phyloP scores from a whole-genome alignment of 768 basidiomycete species.

The Pluteus cervinus region DNA sequence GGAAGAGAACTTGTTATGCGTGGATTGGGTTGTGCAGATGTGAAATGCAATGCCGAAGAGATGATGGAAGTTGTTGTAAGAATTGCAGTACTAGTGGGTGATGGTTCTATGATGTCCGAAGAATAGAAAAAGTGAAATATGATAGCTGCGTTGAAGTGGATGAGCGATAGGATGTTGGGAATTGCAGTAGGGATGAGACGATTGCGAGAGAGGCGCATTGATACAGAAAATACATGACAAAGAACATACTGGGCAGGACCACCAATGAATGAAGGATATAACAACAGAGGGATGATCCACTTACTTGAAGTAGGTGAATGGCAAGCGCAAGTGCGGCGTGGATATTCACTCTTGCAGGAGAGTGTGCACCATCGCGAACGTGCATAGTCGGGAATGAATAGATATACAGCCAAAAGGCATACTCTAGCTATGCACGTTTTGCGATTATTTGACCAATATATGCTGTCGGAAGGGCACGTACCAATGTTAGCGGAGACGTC shows the following conservation, averaged over 20 bases:
- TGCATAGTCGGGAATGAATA: constrained; percentile 66
- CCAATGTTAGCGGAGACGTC: constrained; percentile 66
- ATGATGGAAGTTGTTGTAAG: constrained; percentile 9
- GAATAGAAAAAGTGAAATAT: constrained; percentile 26
- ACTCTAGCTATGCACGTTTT: constrained; percentile 51
- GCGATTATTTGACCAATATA: constrained; percentile 3
- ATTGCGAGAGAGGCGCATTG: constrained; percentile 55
- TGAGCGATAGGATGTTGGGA: constrained; percentile 50
- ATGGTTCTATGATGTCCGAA: constrained; percentile 6
- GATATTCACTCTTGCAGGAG: constrained; percentile 62
- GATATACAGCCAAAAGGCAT: constrained; percentile 69
- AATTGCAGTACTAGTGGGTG: constrained; percentile 11
- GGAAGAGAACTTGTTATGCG: neutral
- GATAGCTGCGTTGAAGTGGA: constrained; percentile 64
- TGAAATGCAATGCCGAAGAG: neutral
- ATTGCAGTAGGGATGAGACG: constrained; percentile 68
- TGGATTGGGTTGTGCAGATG: neutral
- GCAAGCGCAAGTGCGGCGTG: constrained; percentile 70
- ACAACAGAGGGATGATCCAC: constrained; percentile 9
- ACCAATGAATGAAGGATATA: constrained; percentile 2
- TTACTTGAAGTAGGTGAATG: constrained; percentile 67
- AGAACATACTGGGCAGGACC: constrained; percentile 58
- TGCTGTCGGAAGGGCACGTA: constrained; percentile 29
- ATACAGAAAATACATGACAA: constrained; percentile 61
- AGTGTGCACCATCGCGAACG: constrained; percentile 29